Evolutionary conservation across 371 early-diverging fungal species (phyloP), one percentile per base, ranked within the genome.

Genomic region (Mortierella sp.): DNA sequence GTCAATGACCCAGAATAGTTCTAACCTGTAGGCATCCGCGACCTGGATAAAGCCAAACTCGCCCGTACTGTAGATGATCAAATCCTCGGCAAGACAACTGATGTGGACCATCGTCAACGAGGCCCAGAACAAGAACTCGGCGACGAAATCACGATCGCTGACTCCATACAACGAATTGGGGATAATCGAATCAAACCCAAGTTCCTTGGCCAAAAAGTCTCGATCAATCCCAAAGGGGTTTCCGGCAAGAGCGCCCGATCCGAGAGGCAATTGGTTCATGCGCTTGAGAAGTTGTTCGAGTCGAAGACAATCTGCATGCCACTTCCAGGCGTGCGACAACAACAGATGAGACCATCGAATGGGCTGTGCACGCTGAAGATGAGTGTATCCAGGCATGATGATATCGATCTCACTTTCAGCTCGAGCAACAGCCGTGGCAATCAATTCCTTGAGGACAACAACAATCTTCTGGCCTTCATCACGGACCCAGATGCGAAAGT

Each of bases 361-460:
- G 16, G 98, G 98, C 85, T 98, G 99, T 7, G 98, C 99, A n/a
- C 97, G 88, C 90, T 97, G 99, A 76, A 98, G 75, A 83, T 98
- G 99, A 14, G 99, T 98, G 85, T 98, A 98, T 1, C 99, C 99
- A 30, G 99, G 99, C 93, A 98, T 93, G 64, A 98, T 73, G 9
- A 95, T 91, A 81, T 97, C 95, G 15, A 96, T 84, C 73, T 98
- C 98, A 56, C 80, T 82, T 69, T 92, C 92, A 9, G 98, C 97
- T 26, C 97, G 89, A 29, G 84, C 82, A 1, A 94, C 92, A 30
- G 89, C 84, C 3, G 89, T 89, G 3, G 81, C 82, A 28, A 98
- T 91, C 44, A 97, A 79, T 62, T 92, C 91, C 75, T 92, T 92
- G 56, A 97, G 75, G 52, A 88, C 84, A 1, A 68, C 83, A 7